Conservation (phyloP, 139 green algal species). For the Nannochloris sp. region DNA sequence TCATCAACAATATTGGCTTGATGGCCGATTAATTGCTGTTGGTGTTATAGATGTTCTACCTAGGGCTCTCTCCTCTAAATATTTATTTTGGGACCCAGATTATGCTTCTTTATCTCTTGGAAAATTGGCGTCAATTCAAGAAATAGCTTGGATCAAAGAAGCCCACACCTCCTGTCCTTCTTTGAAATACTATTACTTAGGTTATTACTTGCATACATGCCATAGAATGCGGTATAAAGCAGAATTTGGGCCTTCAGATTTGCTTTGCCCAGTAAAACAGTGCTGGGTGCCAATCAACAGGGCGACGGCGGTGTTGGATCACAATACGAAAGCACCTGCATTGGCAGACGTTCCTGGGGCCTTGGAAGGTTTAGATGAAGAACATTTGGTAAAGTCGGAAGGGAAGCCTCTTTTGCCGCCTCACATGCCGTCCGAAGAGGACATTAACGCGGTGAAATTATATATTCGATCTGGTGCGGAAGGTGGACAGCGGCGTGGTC, state of each 20-base stretch:
- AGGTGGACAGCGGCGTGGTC: background rate
- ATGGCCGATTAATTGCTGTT: conserved; percentile 77
- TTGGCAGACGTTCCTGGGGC: conserved; percentile 17
- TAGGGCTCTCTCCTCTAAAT: conserved; percentile 72
- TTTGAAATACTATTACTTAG: conserved; percentile 88
- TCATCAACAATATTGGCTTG: conserved; percentile 93
- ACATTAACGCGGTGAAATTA: background rate
- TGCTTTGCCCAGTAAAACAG: conserved; percentile 73
- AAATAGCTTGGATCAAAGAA: conserved; percentile 76
- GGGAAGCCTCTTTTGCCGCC: background rate
- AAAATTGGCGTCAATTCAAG: conserved; percentile 57
- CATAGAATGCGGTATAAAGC: conserved; percentile 86
- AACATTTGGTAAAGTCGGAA: conserved; percentile 10
- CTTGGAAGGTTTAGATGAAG: conserved; percentile 18
- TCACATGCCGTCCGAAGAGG: background rate
- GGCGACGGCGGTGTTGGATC: conserved; percentile 4
- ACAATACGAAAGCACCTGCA: background rate
- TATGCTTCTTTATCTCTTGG: conserved; percentile 61
- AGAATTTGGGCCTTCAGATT: conserved; percentile 77
- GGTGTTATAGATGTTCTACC: conserved; percentile 89
- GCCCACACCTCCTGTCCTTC: conserved; percentile 14
- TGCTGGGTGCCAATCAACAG: conserved; percentile 45
- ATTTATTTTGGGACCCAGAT: conserved; percentile 92
- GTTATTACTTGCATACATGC: conserved; percentile 94
- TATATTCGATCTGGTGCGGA: background rate